Conservation (phyloP, 305 asterid genomes). For the Plantago coronopus region DNA sequence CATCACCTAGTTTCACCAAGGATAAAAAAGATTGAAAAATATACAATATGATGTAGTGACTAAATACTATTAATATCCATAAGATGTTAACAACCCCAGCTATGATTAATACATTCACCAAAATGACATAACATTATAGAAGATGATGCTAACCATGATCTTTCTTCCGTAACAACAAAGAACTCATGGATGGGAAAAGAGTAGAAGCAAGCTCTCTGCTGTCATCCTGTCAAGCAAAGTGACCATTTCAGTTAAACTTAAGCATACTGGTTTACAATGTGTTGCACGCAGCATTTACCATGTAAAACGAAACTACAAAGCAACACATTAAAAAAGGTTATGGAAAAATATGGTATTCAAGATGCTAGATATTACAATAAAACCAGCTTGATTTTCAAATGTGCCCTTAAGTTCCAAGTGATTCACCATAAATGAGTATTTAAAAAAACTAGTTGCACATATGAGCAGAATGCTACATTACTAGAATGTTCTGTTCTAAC, state of each 20-base stretch:
- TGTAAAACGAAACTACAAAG: neutral
- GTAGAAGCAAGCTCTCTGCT: slow-evolving; percentile 83
- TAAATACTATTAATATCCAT: too few relatives aligned
- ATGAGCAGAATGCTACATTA: too few relatives aligned
- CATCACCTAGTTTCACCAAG: neutral
- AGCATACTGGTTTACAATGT: neutral
- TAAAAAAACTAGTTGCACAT: too few relatives aligned
- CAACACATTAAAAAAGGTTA: neutral
- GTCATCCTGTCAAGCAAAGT: slow-evolving; percentile 58
- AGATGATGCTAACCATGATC: slow-evolving; percentile 67
- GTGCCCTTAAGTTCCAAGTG: neutral
- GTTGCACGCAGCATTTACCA: neutral
- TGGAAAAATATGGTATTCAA: neutral
- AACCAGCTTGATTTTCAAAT: neutral
- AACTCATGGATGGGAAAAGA: slow-evolving; percentile 65
- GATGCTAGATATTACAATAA: neutral
- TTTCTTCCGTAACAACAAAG: slow-evolving; percentile 77
- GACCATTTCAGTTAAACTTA: slow-evolving; percentile 11
- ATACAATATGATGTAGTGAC: slow-evolving; percentile 8
- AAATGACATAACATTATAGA: slow-evolving; percentile 5
- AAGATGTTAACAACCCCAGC: slow-evolving; percentile 1
- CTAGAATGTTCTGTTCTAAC: neutral
- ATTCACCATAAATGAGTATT: too few relatives aligned
- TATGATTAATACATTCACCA: neutral
- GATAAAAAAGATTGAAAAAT: slow-evolving; percentile 8